These are phyloP conservation scores for Penicillium sp. DNA, from an alignment of 2,329 filamentous ascomycete genomes.

Conservation along the genomic window DNA sequence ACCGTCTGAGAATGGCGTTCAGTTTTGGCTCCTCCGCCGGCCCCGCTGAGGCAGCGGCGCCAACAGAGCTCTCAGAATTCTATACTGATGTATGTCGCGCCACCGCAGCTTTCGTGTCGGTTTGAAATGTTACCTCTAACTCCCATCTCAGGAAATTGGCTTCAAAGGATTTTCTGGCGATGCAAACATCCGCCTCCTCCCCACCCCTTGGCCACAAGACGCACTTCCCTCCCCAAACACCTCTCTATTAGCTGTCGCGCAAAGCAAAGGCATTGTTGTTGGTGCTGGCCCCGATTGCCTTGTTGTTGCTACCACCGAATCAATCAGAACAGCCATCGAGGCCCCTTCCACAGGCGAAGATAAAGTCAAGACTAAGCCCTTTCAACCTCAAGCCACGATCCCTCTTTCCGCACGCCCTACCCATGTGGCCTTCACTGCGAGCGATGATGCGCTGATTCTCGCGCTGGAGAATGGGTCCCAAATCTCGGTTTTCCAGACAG, in stretches of 20 bases:
- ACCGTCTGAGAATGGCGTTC: constrained; percentile 62
- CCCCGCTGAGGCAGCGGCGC: constrained; percentile 45
- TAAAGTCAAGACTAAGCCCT: constrained; percentile 65
- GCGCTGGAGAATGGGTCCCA: constrained; percentile 81
- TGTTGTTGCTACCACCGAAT: constrained; percentile 74
- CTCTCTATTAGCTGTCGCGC: constrained; percentile 82
- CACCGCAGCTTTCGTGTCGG: constrained; percentile 4
- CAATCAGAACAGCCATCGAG: constrained; percentile 74
- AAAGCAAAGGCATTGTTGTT: constrained; percentile 77
- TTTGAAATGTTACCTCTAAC: constrained; percentile 16
- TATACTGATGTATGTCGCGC: constrained; percentile 70
- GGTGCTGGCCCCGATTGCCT: constrained; percentile 83
- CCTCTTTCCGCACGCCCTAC: constrained; percentile 75
- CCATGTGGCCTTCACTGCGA: constrained; percentile 87
- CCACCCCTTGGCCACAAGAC: constrained; percentile 72
- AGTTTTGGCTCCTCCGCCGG: constrained; percentile 56
- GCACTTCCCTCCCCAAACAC: constrained; percentile 73
- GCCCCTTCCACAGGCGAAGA: constrained; percentile 58
- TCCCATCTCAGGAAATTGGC: constrained; percentile 64
- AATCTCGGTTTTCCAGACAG: constrained; percentile 79
- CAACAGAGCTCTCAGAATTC: constrained; percentile 71
- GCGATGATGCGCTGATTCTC: constrained; percentile 81
- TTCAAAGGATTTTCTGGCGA: constrained; percentile 81
- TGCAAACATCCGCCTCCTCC: constrained; percentile 77
- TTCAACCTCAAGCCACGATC: constrained; percentile 74